A percentile compares a stretch with the other conserved stretches of the same genome.
Evolutionary conservation across 257 asterid genomes (phyloP).

Genomic region (Primulina eburnea): DNA sequence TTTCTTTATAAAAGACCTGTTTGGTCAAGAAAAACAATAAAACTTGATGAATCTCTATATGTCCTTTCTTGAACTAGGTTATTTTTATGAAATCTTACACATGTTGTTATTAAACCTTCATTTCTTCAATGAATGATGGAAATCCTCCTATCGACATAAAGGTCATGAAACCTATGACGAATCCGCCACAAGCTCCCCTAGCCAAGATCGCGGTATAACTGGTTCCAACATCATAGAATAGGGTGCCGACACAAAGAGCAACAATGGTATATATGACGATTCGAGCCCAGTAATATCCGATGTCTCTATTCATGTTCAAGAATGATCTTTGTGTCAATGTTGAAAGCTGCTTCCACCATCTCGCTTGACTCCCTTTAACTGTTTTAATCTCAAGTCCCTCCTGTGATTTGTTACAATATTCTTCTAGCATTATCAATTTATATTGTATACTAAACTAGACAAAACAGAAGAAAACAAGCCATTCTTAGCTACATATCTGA

Average conservation of each 20-base stretch:
- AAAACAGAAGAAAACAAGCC: neutral
- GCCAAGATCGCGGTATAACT: slow-evolving; percentile 84
- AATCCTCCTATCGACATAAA: slow-evolving; percentile 98
- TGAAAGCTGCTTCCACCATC: slow-evolving; percentile 75
- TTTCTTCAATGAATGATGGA: slow-evolving; percentile 90
- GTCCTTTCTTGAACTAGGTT: neutral
- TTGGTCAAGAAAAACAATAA: neutral
- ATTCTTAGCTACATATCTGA: neutral
- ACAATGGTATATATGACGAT: slow-evolving; percentile 66
- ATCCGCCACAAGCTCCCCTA: slow-evolving; percentile 93
- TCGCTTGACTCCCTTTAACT: slow-evolving; percentile 81
- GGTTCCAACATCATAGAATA: slow-evolving; percentile 87
- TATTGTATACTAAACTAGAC: neutral
- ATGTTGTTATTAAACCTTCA: slow-evolving; percentile 48
- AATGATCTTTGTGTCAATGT: slow-evolving; percentile 75
- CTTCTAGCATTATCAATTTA: neutral
- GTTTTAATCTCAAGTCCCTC: slow-evolving; percentile 54
- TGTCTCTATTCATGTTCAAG: slow-evolving; percentile 73
- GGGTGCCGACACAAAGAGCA: slow-evolving; percentile 72
- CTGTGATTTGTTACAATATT: slow-evolving; percentile 39
- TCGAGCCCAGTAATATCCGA: slow-evolving; percentile 89
- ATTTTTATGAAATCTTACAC: too few relatives aligned
- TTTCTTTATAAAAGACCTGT: slow-evolving; percentile 74
- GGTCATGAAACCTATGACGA: slow-evolving; percentile 85
- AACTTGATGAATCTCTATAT: neutral